Conservation (phyloP, 345 rosid genomes). For the Salix suchowensis region DNA sequence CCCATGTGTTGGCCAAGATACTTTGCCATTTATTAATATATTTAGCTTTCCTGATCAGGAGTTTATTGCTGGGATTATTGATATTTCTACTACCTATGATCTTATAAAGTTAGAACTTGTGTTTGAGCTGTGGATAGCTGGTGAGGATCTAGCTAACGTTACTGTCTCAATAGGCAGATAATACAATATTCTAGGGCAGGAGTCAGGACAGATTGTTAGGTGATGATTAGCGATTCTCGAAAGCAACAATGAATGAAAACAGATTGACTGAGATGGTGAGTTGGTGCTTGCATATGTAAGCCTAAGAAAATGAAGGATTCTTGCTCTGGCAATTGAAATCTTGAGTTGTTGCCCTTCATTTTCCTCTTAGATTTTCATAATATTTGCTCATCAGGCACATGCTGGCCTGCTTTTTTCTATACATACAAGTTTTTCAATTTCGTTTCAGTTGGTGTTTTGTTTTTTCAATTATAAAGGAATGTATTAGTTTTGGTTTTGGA, state of each 20-base stretch:
- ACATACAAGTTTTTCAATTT: too few relatives aligned
- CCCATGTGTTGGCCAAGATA: conserved; percentile 4
- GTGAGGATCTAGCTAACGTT: background rate
- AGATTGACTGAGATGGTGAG: background rate
- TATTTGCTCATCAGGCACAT: background rate
- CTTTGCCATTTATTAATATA: background rate
- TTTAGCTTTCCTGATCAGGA: conserved; percentile 16
- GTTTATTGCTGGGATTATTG: background rate
- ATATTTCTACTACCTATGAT: background rate
- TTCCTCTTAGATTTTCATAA: background rate
- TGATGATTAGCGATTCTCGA: background rate
- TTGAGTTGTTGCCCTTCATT: conserved; percentile 1
- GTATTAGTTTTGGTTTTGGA: too few relatives aligned
- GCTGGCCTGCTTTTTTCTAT: background rate
- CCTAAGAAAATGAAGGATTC: background rate
- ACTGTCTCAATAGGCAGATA: background rate
- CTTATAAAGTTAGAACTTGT: background rate
- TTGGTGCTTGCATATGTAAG: background rate
- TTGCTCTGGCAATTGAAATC: background rate
- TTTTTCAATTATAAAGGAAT: too few relatives aligned
- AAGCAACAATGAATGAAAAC: background rate
- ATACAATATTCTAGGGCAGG: background rate
- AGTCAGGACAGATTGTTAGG: background rate
- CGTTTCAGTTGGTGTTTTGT: too few relatives aligned
- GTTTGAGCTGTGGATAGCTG: background rate